A percentile compares a stretch with the other conserved stretches of the same genome.
Conservation (phyloP, 768 basidiomycete species). For the Daedalea quercina region DNA sequence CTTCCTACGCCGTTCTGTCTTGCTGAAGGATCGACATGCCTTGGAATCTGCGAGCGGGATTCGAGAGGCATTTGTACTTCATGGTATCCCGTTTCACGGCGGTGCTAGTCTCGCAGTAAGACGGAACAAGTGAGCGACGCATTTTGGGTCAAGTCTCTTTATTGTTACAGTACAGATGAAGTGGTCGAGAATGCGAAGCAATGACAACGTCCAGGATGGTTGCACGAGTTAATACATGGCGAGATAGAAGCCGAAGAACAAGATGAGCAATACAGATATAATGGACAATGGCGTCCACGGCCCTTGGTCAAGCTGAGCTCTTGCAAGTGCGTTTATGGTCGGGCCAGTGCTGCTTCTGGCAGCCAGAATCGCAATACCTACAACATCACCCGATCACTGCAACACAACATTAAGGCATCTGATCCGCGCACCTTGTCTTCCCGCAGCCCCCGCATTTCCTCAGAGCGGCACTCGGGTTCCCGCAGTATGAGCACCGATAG, state of each 20-base stretch:
- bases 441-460: conserved; percentile 39
- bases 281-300: background rate
- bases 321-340: conserved; percentile 28
- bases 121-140: too few relatives aligned
- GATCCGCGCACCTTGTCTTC: conserved; percentile 29
- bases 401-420: background rate
- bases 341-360: conserved; percentile 32
- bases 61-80: too few relatives aligned
- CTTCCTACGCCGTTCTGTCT: too few relatives aligned
- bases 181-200: too few relatives aligned
- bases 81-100: too few relatives aligned
- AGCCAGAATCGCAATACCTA: conserved; percentile 40
- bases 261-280: background rate
- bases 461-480: conserved; percentile 52
- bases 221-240: too few relatives aligned
- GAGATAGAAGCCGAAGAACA: background rate
- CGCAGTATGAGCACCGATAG: conserved; percentile 59
- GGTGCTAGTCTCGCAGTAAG: too few relatives aligned
- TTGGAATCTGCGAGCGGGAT: too few relatives aligned
- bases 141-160: too few relatives aligned
- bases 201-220: too few relatives aligned
- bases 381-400: background rate
- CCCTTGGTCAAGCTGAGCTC: background rate
- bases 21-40: too few relatives aligned
- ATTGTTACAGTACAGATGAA: too few relatives aligned